Conservation (phyloP, 2,329 filamentous ascomycete species). For the Exophiala sp. region DNA sequence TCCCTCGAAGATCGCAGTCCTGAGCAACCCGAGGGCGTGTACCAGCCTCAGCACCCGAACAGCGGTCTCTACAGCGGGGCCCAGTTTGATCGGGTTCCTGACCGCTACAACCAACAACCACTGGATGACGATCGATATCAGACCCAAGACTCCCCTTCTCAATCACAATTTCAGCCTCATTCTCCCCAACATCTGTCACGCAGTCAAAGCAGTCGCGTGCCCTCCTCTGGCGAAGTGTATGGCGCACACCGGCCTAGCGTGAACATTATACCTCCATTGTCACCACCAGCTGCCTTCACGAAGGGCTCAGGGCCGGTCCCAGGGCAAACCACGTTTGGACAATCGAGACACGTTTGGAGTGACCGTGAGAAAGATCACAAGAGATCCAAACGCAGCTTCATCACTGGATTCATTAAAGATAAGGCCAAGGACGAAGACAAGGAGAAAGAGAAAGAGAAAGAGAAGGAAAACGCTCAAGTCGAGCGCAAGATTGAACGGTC, state of each 20-base stretch:
- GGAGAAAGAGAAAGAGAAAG: constrained; percentile 23
- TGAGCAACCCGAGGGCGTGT: constrained; percentile 3
- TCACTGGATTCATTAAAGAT: constrained; percentile 24
- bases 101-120: constrained; percentile 13
- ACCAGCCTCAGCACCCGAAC: constrained; percentile 1
- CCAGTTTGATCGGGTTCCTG: constrained; percentile 4
- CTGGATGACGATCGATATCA: constrained; percentile 13
- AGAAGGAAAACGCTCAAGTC: constrained; percentile 16
- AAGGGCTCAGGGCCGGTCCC: constrained; percentile 20
- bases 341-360: constrained; percentile 22
- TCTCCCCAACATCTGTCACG: constrained; percentile 17
- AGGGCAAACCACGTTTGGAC: constrained; percentile 26
- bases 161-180: constrained; percentile 18
- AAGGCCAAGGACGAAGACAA: constrained; percentile 26
- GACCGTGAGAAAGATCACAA: constrained; percentile 23
- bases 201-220: constrained; percentile 19
- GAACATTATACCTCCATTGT: constrained; percentile 20
- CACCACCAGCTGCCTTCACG: constrained; percentile 17
- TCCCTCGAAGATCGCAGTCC: constrained; percentile 25
- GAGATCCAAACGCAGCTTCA: constrained; percentile 24
- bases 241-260: constrained; percentile 23
- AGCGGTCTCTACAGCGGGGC: not conserved
- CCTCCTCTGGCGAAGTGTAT: constrained; percentile 20
- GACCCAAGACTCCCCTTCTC: constrained; percentile 12
- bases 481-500: constrained; percentile 24